Base-by-base conservation (phyloP, 2,329 filamentous ascomycete genomes). In the Paramyrothecium sp. region DNA sequence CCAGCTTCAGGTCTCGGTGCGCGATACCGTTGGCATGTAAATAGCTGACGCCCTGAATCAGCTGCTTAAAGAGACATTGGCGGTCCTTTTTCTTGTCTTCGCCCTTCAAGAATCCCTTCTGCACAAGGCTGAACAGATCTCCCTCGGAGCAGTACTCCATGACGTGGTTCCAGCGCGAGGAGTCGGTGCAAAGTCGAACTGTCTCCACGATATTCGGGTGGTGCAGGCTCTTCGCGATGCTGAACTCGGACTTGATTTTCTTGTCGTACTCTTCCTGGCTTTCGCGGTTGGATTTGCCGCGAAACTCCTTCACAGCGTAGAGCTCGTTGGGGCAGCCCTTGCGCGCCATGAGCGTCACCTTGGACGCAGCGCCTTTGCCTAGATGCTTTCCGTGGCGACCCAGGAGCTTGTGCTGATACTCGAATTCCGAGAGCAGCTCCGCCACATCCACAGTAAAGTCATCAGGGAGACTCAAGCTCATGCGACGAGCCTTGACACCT, bases 141-240 rank as follows among this genome's bases (percentile, higher is more conserved):
- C 92, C 92, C 63, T 91, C 86, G 3, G 85, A 82, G 75, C 92
- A 96, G 71, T 90, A 96, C 70, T 97, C 91, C 92, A 97, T 97
- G 56, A 96, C 91, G 70, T 96, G 91, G 70, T 92, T 93, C 89
- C 90, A 96, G 44, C 89, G 86, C 33, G 85, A 86, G 63, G 87
- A 84, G 63, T 92, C 83, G 16, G 83, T 86, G 75, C 91, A 95
- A 7, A 96, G 80, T 30, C 88, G 85, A 56, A 92, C 76, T 0
- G 91, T 93, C 72, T 91, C 85, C 61, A 96, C 89, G 65, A 96
- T 90, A 71, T 96, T 96, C 53, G 92, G 91, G 69, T 96, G 92
- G 66, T 92, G 85, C 59, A 93, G 76, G 62, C 89, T 91, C 77
- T 93, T 93, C 59, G 90, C 90, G 62, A 96, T 92, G 71, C 88